Conservation (phyloP, 2,329 filamentous ascomycete species). For the Fusarium sp. region DNA sequence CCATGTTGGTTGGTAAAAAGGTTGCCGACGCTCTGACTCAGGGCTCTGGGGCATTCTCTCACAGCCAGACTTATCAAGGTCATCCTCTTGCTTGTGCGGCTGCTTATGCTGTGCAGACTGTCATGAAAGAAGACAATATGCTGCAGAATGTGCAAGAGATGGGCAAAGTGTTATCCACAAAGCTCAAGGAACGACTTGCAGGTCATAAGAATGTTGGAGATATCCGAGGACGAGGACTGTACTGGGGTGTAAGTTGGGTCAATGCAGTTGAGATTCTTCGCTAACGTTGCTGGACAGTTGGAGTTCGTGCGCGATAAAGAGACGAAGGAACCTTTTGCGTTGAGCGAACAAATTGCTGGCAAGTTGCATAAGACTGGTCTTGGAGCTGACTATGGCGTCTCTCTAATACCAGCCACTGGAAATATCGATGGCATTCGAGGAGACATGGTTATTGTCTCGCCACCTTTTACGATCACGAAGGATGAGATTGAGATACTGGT, state of each 20-base stretch:
- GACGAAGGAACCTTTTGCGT: constrained; percentile 14
- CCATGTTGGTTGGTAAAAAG: constrained; percentile 20
- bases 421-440: constrained; percentile 23
- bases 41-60: constrained; percentile 58
- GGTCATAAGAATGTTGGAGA: constrained; percentile 37
- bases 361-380: constrained; percentile 28
- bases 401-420: constrained; percentile 22
- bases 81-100: constrained; percentile 58
- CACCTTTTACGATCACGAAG: constrained; percentile 27
- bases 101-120: constrained; percentile 54
- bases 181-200: constrained; percentile 17
- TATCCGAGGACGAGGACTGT: constrained; percentile 38
- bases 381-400: neutral
- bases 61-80: constrained; percentile 69
- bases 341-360: constrained; percentile 9
- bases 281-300: constrained; percentile 13
- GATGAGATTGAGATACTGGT: constrained; percentile 16
- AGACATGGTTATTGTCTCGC: constrained; percentile 34
- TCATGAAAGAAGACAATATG: constrained; percentile 34
- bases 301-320: constrained; percentile 32
- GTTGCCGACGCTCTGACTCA: constrained; percentile 24
- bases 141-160: constrained; percentile 23
- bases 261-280: accelerated
- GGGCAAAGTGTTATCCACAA: neutral
- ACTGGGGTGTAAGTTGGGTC: constrained; percentile 36